Evolutionary conservation across 495 filamentous ascomycete species (phyloP), one percentile per base, ranked within the genome.

Genomic region (Podospora bellae-mahoneyi): DNA sequence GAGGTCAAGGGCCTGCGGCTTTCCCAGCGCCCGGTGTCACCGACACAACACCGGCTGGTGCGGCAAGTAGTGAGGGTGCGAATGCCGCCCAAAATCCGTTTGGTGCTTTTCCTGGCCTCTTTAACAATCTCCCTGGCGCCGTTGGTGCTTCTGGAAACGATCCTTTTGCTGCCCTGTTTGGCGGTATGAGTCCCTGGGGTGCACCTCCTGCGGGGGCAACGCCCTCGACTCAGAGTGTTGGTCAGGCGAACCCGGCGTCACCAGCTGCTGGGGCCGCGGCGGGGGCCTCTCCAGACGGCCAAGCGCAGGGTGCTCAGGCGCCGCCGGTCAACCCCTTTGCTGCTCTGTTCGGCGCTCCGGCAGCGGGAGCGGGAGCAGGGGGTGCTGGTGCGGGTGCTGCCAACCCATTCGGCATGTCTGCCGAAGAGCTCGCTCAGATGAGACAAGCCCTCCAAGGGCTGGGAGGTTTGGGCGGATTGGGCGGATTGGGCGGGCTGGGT

Each of bases 21-120:
- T 97, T 99, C 74, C 93, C 96, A 5, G 93, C 92, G 39, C 95
- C 96, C 13, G 96, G 94, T 3, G 87, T 89, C 19, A 96, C 92
- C 23, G 92, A 96, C 78, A 94, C 86, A 15, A 86, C 84, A 0
- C 80, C 83, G 1, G 60, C 66, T 10, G 84, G 77, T 34, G 78
- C 78, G 28, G 53, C 74, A 4, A 39, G 73, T 26, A 66, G 73
- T 62, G 72, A 53, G 15, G 64, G 34, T 32, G 73, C 70, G 55
- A 57, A 71, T 16, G 66, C 75, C 5, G 71, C 71, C 39, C 68
- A 75, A 65, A 82, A 85, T 39, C 82, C 82, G 6, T 79, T 85
- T 20, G 55, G 75, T 15, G 66, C 74, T 53, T 79, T 76, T 26
- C 77, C 77, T 5, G 77, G 72, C 16, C 69, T 72, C 28, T 54